phyloP scores from a whole-genome alignment of 352 stramenopile genomes.

The Poterioochromonas sp. region DNA sequence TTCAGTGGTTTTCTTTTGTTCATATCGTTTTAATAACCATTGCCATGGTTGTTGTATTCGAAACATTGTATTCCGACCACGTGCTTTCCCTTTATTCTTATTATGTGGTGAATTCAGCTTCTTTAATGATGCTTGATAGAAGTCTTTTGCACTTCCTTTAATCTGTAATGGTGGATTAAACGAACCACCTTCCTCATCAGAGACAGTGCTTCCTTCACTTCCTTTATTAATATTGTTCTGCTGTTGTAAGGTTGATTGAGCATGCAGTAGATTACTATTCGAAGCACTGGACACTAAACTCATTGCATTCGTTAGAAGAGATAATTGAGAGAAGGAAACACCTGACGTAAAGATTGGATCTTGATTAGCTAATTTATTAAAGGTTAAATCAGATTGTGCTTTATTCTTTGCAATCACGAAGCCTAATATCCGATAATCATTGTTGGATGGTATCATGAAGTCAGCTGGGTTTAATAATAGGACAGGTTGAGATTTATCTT shows the following conservation, averaged over 20 bases:
- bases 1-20: background rate
- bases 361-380: background rate
- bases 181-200: background rate
- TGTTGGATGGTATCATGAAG: slow-evolving; percentile 16
- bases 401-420: slow-evolving; percentile 33
- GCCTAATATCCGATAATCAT: background rate
- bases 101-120: background rate
- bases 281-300: too few relatives aligned
- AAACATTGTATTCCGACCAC: too few relatives aligned
- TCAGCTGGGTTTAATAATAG: slow-evolving; percentile 27
- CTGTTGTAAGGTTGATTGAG: background rate
- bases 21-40: background rate
- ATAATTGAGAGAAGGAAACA: slow-evolving; percentile 1
- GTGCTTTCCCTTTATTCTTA: background rate
- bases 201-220: background rate
- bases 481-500: background rate
- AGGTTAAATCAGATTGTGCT: slow-evolving; percentile 19
- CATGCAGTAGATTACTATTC: background rate
- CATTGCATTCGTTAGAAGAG: background rate
- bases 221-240: background rate
- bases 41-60: slow-evolving; percentile 25
- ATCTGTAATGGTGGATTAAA: too few relatives aligned
- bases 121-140: too few relatives aligned
- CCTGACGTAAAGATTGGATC: too few relatives aligned
- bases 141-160: too few relatives aligned